phyloP scores from a whole-genome alignment of 306 rosid genomes.

The Dryas alaskensis region DNA sequence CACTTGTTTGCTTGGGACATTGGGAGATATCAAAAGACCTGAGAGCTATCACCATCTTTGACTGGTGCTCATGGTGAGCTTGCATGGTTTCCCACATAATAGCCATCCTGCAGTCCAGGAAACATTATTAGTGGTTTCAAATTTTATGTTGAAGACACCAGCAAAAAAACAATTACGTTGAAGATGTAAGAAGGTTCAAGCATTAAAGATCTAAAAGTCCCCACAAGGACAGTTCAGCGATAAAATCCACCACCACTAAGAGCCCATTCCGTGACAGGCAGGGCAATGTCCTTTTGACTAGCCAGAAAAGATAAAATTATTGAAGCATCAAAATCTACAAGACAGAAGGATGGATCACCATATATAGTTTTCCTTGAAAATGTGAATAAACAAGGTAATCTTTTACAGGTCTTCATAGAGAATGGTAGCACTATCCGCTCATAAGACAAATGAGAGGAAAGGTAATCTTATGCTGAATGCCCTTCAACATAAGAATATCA shows the following conservation, averaged over 20 bases:
- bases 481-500: not conserved
- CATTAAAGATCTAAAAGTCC: not conserved
- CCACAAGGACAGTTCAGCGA: not conserved
- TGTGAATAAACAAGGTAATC: not conserved
- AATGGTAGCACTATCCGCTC: not conserved
- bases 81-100: conserved; percentile 74
- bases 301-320: not conserved
- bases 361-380: not conserved
- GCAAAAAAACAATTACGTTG: not conserved
- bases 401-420: not conserved
- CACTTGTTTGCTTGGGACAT: conserved; percentile 73
- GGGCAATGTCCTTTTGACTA: not conserved
- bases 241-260: not conserved
- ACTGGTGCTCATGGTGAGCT: conserved; percentile 54
- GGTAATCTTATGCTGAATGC: not conserved
- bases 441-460: not conserved
- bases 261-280: not conserved
- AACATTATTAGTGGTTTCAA: conserved; percentile 14
- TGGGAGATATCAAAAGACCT: conserved; percentile 56
- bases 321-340: not conserved
- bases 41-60: conserved; percentile 34
- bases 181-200: not conserved
- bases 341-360: not conserved
- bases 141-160: not conserved
- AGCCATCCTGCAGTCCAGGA: conserved; percentile 68